Evolutionary conservation across 176 grass and related monocot species (phyloP).

Genomic region (Avena eriantha): DNA sequence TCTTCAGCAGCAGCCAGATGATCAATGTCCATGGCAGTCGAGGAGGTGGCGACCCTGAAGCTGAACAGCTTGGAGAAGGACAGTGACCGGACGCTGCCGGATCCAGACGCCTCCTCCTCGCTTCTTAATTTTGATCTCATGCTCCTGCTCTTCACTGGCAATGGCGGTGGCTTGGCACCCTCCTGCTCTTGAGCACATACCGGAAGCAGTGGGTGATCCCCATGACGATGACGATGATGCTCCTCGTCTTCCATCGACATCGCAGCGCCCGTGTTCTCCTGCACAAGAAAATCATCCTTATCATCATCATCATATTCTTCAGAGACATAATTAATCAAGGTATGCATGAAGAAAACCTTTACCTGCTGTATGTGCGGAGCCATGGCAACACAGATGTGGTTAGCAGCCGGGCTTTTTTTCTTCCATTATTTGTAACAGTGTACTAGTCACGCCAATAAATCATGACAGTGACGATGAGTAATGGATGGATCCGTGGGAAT

Average conservation of each 20-base stretch:
- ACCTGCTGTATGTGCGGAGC: constrained; percentile 27
- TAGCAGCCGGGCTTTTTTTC: not conserved
- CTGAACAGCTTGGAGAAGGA: constrained; percentile 62
- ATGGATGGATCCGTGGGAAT: constrained; percentile 40
- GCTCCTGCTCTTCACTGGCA: constrained; percentile 47
- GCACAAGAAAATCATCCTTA: not conserved
- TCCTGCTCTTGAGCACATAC: constrained; percentile 30
- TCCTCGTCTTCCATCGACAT: not conserved
- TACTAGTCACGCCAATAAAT: not conserved
- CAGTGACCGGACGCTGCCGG: constrained; percentile 23
- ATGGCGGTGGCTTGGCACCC: constrained; percentile 17
- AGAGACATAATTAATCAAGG: not conserved
- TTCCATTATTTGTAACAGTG: not conserved
- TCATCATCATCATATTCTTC: not conserved
- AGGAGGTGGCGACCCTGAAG: constrained; percentile 25
- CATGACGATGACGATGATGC: constrained; percentile 25
- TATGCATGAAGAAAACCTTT: not conserved
- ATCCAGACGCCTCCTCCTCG: not conserved
- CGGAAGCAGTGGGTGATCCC: constrained; percentile 50
- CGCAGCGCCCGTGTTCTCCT: not conserved
- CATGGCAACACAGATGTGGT: constrained; percentile 14
- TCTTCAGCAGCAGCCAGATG: not conserved
- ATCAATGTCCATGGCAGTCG: not conserved
- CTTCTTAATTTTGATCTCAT: constrained; percentile 32
- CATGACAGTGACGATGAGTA: not conserved